Conservation (phyloP, 257 asterid species). For the Cordia subcordata region DNA sequence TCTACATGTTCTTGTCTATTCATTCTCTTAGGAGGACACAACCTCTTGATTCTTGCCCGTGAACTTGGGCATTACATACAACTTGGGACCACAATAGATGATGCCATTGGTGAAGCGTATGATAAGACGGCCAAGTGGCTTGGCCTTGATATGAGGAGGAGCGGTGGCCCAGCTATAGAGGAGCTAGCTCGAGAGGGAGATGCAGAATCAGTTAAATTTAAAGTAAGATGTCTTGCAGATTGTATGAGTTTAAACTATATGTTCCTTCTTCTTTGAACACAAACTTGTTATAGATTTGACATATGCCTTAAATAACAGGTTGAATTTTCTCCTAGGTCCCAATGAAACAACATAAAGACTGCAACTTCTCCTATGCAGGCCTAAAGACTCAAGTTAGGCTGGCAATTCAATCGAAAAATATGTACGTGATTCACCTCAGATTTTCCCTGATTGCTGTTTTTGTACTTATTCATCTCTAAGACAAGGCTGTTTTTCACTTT, state of each 20-base stretch:
- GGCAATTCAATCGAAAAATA: slow-evolving; percentile 81
- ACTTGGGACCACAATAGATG: slow-evolving; percentile 93
- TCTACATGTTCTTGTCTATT: not conserved
- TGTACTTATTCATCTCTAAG: slow-evolving; percentile 4
- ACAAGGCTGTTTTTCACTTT: not conserved
- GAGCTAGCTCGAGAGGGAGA: slow-evolving; percentile 93
- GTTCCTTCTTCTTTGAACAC: not conserved
- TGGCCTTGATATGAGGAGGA: slow-evolving; percentile 93
- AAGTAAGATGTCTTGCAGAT: slow-evolving; percentile 40
- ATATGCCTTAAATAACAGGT: slow-evolving; percentile 5
- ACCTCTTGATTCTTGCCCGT: slow-evolving; percentile 88
- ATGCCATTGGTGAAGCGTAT: slow-evolving; percentile 98
- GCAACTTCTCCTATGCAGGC: slow-evolving; percentile 98
- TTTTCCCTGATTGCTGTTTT: slow-evolving; percentile 1
- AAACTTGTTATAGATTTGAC: not conserved
- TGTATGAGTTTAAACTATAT: slow-evolving; percentile 1
- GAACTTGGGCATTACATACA: slow-evolving; percentile 91
- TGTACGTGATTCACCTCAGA: slow-evolving; percentile 38
- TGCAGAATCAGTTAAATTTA: slow-evolving; percentile 56
- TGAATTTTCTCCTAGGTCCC: slow-evolving; percentile 65
- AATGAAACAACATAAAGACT: slow-evolving; percentile 94
- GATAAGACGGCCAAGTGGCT: slow-evolving; percentile 99
- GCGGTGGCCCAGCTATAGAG: slow-evolving; percentile 99
- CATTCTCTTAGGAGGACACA: slow-evolving; percentile 78
- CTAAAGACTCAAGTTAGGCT: slow-evolving; percentile 97